phyloP scores from a whole-genome alignment of 1,284 basidiomycete genomes.

The Takashimella tepidaria region DNA sequence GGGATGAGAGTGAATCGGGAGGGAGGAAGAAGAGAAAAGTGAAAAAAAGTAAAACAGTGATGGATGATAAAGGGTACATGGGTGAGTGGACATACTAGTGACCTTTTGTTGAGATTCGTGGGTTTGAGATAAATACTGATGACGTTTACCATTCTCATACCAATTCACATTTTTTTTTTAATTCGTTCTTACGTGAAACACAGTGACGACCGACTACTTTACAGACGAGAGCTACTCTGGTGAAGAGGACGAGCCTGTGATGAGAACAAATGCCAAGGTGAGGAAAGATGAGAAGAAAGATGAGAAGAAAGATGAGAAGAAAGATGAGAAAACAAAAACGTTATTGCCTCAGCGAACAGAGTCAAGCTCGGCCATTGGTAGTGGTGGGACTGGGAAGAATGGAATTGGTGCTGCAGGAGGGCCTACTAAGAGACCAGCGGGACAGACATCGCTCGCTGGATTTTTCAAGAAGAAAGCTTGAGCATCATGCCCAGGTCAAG shows the following conservation, averaged over 20 bases:
- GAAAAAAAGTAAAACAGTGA: constrained; percentile 34
- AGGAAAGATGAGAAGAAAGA: neutral
- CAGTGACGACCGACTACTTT: constrained; percentile 35
- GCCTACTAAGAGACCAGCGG: constrained; percentile 1
- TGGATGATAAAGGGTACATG: constrained; percentile 42
- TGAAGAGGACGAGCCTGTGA: constrained; percentile 18
- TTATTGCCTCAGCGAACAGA: neutral
- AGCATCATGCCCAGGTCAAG: no score
- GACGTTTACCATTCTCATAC: no score
- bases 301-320: neutral
- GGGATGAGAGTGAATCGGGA: neutral
- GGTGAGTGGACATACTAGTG: no score
- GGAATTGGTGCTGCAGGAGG: neutral
- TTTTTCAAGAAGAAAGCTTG: constrained; percentile 37
- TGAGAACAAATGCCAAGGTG: constrained; percentile 1
- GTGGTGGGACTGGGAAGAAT: neutral
- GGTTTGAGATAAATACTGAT: no score
- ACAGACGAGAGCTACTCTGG: constrained; percentile 33
- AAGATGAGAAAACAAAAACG: no score
- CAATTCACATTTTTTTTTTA: no score
- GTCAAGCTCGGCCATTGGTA: neutral
- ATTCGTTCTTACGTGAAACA: neutral
- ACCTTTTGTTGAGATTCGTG: no score
- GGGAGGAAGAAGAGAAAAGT: constrained; percentile 32
- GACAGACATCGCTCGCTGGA: constrained; percentile 34